Base-by-base conservation (phyloP, 2,329 filamentous ascomycete species). In the Didymella pomorum region DNA sequence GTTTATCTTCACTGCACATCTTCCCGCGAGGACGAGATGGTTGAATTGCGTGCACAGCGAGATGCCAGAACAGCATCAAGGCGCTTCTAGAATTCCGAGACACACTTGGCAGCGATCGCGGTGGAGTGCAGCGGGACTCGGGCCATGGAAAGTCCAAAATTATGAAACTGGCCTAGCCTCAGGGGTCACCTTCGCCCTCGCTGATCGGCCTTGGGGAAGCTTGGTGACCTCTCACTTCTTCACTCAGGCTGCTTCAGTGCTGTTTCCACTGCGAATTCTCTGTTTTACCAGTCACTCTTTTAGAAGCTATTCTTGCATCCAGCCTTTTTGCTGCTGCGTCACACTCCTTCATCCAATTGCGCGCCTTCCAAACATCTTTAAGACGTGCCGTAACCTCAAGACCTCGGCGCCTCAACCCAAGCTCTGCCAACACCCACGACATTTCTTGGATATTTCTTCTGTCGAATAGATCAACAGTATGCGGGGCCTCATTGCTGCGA, bases 401-500 rank as follows among this genome's bases (percentile, higher is more conserved):
- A 52, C 63, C 64, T 70, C 68, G 66, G 63, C 67, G 61, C 61
- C 54, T 65, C 60, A 57, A 64, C 60, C 58, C 62, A 69, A 70
- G 64, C 62, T 61, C 64, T 63, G 62, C 71, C 63, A 71, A 70
- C 60, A 58, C 63, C 54, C 53, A 53, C 58, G 43, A 62, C 60
- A 50, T 61, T 64, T 71, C 66, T 71, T 70, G 61, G 64, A 64
- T 56, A 55, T 66, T 64, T 71, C 68, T 61, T 55, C 41, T 58
- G 48, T 47, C 37, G 14, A 51, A 48, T 50, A 63, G 51, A 41
- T 43, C 58, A 70, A 71, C 78, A 82, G 64, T 63, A 89, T 88
- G 86, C 86, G 73, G 79, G 79, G 78, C 75, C 71, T 84, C 77
- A 67, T 79, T 59, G 61, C 82, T 71, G 79, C 79, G 53, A 72